Base-by-base conservation (phyloP, 495 filamentous ascomycete genomes). In the Durotheca rogersii region DNA sequence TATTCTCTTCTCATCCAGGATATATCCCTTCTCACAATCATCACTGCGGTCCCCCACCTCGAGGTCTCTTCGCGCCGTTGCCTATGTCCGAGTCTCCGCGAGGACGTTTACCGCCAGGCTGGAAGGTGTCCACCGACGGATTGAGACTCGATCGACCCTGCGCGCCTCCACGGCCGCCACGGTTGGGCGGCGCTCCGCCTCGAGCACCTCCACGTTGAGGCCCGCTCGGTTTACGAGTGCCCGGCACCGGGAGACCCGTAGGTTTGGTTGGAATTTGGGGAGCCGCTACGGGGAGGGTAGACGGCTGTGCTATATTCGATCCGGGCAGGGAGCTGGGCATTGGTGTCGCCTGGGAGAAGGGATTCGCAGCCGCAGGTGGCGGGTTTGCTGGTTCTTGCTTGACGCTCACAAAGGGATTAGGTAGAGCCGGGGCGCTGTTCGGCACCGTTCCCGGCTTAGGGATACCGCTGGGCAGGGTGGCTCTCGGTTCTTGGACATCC, bases 71-170 rank as follows among this genome's bases (percentile, higher is more conserved):
- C 4, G 61, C 31, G 6, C 65, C 65, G 9, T 54, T 56, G 1
- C 71, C 75, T 17, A 76, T 77, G 15, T 76, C 67, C 6, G 78
- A 80, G 25, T 87, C 85, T 15, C 85, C 83, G 15, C 85, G 71
- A 14, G 79, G 70, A 21, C 84, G 71, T 66, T 88, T 88, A 42
- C 80, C 78, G n/a, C 84, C 83, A 3, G 83, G 81, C 29, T 81
- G 78, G 58, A 85, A 86, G 47, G 83, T 77, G 38, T 76, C 77
- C 6, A 77, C 82, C 1, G 49, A 42, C 10, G 71, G 66, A 35
- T 56, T 78, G 58, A 47, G 61, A 20, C 72, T 76, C 20, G 77
- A 74, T 50, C 82, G 74, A 42, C 71, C 75, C 32, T 65, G 64
- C 11, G 52, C 52, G 19, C 41, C 61, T 30, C 64, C 64, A 35